Conservation (phyloP, 441 rosid genomes). For the Populus trichocarpa region DNA sequence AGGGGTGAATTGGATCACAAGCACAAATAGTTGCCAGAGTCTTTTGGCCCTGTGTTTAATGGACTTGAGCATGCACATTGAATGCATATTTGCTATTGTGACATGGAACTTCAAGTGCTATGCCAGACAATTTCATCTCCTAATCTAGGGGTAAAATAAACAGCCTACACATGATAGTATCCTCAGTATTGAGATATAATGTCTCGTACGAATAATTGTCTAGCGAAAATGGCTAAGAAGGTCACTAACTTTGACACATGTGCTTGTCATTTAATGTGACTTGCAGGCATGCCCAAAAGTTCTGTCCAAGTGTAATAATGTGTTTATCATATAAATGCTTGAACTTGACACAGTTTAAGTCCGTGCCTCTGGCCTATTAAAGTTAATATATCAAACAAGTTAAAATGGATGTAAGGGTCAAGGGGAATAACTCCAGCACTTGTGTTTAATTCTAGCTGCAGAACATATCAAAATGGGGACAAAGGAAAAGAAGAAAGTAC, state of each 20-base stretch:
- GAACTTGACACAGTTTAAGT: too few species aligned
- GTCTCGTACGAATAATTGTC: not conserved
- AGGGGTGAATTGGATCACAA: not conserved
- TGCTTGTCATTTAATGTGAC: not conserved
- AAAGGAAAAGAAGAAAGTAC: slow-evolving; percentile 35
- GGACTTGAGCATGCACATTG: not conserved
- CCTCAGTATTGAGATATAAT: not conserved
- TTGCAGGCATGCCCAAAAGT: not conserved
- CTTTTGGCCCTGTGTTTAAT: not conserved
- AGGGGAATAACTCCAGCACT: not conserved
- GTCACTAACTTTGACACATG: not conserved
- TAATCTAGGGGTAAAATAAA: not conserved
- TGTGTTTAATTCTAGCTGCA: slow-evolving; percentile 1
- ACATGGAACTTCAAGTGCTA: not conserved
- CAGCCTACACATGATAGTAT: not conserved
- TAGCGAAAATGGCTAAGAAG: not conserved
- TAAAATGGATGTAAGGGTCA: too few species aligned
- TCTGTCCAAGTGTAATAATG: not conserved
- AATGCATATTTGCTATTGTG: not conserved
- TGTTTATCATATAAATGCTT: too few species aligned
- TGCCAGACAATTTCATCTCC: slow-evolving; percentile 2
- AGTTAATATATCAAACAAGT: too few species aligned
- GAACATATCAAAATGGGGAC: slow-evolving; percentile 7
- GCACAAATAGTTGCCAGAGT: not conserved
- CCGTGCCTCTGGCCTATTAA: too few species aligned